These are phyloP conservation scores for Fusarium virguliforme DNA, from an alignment of 2,329 filamentous ascomycete species.

Conservation along the genomic window DNA sequence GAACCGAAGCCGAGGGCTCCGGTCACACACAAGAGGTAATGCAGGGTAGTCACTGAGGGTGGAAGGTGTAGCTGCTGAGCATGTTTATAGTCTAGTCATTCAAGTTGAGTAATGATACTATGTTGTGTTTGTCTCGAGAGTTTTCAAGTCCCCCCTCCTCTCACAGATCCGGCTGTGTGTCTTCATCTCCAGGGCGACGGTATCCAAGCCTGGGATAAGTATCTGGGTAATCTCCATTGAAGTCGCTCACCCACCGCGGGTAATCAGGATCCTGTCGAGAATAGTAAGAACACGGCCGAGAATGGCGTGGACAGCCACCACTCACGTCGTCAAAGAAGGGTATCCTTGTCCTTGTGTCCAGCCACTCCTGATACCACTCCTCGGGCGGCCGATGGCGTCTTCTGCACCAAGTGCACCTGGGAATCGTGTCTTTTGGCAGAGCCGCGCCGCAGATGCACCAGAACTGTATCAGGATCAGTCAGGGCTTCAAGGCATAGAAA, in stretches of 20 bases:
- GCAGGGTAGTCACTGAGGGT: not conserved
- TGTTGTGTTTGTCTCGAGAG: not conserved
- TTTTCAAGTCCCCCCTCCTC: not conserved
- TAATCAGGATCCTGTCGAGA: slow-evolving; percentile 25
- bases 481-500: not conserved
- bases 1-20: not conserved
- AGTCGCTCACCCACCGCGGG: slow-evolving; percentile 26
- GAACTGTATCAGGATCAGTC: not conserved
- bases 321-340: slow-evolving; percentile 37
- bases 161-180: not conserved
- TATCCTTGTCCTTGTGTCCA: not conserved
- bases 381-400: slow-evolving; percentile 24
- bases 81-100: not conserved
- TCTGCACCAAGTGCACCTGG: slow-evolving; percentile 39
- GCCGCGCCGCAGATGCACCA: slow-evolving; percentile 38
- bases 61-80: not conserved
- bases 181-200: not conserved
- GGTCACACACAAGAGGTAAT: not conserved
- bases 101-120: not conserved
- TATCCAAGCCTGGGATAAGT: slow-evolving; percentile 32
- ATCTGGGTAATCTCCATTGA: slow-evolving; percentile 8
- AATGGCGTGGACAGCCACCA: rapidly evolving
- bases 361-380: slow-evolving; percentile 21
- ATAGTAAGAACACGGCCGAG: rapidly evolving
- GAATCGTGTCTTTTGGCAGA: not conserved